Base-by-base conservation (phyloP, 768 basidiomycete species). In the Leucocoprinus leucothites region DNA sequence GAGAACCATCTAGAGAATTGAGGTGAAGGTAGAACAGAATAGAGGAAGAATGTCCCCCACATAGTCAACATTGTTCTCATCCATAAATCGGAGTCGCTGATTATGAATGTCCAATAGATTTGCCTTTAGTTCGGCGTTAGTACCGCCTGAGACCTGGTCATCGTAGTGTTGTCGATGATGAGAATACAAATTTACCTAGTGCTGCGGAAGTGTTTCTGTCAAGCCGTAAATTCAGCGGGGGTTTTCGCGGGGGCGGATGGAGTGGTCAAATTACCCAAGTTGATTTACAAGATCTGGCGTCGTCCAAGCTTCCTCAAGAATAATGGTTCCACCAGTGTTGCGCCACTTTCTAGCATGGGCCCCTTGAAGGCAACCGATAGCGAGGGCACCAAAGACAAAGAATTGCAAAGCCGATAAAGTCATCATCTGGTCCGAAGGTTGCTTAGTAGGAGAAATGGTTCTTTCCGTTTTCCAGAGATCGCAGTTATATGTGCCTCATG, bases 241-340 rank as follows among this genome's bases (percentile, higher is more conserved):
- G 31, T 22, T 26, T 22, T 9, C 25, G 8, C 3, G 38, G 24
- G 14, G 19, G 25, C 9, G n/a, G 35, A 19, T 38, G 25, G 22
- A 6, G 19, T 2, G 22, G 19, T 34, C 4, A 38, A 4, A 62
- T 46, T 52, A 71, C 71, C 60, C 63, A 45, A 65, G 51, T 36
- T 64, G 61, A 45, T 53, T 46, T 6, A 69, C 36, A 5, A 74
- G 67, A 13, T 69, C 69, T 11, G 72, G 67, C 2, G 67, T 68
- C 0, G 69, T 71, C 70, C 71, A 76, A 0, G 74, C 74, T 60
- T 76, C 74, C 56, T 75, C 74, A 18, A 76, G 63, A 36, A 64
- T 66, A 26, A 76, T 75, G 11, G 68, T 64, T 6, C 75, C 75
- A 4, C 73, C 73, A 2, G 62, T 70, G 51, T 72, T 61, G 24